Evolutionary conservation across 371 early-diverging fungal genomes (phyloP), one percentile per base, ranked within the genome.

Genomic region (Dichotomocladium elegans): DNA sequence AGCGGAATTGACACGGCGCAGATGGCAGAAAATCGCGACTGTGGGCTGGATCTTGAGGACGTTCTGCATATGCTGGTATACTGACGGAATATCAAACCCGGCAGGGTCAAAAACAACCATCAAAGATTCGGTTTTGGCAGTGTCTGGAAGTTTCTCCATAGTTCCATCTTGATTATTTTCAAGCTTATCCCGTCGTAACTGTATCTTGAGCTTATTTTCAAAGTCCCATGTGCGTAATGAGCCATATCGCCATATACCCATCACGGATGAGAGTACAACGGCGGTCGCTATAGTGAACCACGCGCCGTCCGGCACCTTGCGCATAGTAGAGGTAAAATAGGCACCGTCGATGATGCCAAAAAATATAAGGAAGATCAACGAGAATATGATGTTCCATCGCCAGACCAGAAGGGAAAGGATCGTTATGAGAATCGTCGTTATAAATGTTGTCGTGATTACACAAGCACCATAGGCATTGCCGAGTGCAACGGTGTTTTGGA

Each of bases 391-490:
- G 8, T 57, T 53, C 53, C 63, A 51, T 7, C 60, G 60, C 68
- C 68, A 72, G 8, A 72, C 72, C 22, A 68, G 47, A 2, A 42
- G 24, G 19, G 63, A 57, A 10, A 61, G 45, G 11, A 68, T 34
- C 5, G 66, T 43, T 21, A 63, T 42, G 1, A 72, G 47, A 5
- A 57, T 55, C 10, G 72, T 72, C 4, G 72, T 65, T n/a, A 72
- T 44, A 24, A 66, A 55, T 37, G 61, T 53, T 1, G 64, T 57
- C 8, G 53, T 25, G 5, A 57, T 54, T 8, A 65, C 66, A 17
- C 64, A 64, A 3, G 61, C 52, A 15, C 72, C 72, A 42, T 68
- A 72, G 12, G 72, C 72, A 41, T 55, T 53, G 12, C 63, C 63
- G 4, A 72, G 46, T n/a, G 58, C 59, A 17, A 50, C 55, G 0